Base-by-base conservation (phyloP, 2,329 filamentous ascomycete genomes). In the Monilinia polystroma region DNA sequence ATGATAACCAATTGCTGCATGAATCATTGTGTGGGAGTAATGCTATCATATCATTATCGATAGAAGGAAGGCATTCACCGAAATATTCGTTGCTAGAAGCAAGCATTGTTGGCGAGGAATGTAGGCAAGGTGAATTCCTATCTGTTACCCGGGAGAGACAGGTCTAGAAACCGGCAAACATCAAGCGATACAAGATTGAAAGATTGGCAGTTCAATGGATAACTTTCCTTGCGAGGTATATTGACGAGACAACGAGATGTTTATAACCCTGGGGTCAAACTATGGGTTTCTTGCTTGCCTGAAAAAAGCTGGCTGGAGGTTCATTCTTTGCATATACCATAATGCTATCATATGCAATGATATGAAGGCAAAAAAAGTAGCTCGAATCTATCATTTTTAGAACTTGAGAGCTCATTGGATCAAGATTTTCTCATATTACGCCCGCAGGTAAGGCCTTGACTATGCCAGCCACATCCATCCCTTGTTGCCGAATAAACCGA, bases 21-120 rank as follows among this genome's bases (percentile, higher is more conserved):
- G 57, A 26, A 57, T 41, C 63, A 52, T 43, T 41, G 26, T 54
- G 56, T 62, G 64, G 64, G 62, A 41, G 38, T 18, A 62, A 20
- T n/a, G 56, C 47, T 62, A 66, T 66, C 56, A 66, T 62, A 66
- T 66, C 56, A 66, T 60, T 62, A 66, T 66, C 64, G 56, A 66
- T 66, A 66, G 58, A 52, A 41, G 58, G 51, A 63, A n/a, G 54
- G 16, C 23, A 49, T 14, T 35, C n/a, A 23, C 53, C 45, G 29
- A 59, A 58, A 12, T 38, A 58, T 59, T 26, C 32, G 53, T 59
- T 59, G 55, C 55, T 29, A 49, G 45, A 65, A 65, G 43, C 63
- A 49, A 43, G 41, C 64, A 66, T 66, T 54, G 20, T 53, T 66
- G 29, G 16, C 12, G 35, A 62, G 64, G 64, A 66, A 66, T 66